These are phyloP conservation scores for Plectosphaerella cucumerina DNA, from an alignment of 2,329 filamentous ascomycete species.

Conservation along the genomic window DNA sequence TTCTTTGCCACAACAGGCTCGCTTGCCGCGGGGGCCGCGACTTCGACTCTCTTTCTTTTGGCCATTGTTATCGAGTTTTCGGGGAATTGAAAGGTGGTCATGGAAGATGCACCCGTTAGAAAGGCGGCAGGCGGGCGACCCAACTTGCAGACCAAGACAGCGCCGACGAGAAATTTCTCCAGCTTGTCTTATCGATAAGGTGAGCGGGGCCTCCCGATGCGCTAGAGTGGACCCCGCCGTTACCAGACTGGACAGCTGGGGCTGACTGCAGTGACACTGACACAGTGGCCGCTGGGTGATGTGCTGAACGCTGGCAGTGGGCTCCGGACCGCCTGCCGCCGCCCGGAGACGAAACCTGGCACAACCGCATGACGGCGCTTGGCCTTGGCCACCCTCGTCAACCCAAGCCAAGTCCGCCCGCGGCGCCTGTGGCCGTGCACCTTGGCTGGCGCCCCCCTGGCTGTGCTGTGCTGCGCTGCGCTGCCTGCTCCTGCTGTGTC, in stretches of 20 bases:
- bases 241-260: not conserved
- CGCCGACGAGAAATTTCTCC: slow-evolving; percentile 1
- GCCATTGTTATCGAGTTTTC: slow-evolving; percentile 28
- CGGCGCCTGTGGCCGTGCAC: not conserved
- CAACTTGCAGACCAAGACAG: slow-evolving; percentile 6
- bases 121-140: slow-evolving; percentile 1
- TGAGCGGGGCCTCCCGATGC: no score
- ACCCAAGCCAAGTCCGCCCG: not conserved
- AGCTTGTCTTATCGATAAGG: slow-evolving; percentile 16
- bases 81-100: not conserved
- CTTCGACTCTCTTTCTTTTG: slow-evolving; percentile 44
- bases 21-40: slow-evolving; percentile 9
- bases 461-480: not conserved
- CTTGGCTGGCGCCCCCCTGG: not conserved
- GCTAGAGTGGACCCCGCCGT: no score
- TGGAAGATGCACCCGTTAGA: slow-evolving; percentile 5
- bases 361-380: not conserved
- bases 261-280: not conserved
- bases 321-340: not conserved
- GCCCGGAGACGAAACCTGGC: not conserved
- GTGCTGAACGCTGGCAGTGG: not conserved
- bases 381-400: not conserved
- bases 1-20: slow-evolving; percentile 26
- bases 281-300: not conserved
- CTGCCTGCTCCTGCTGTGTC: no score